Conservation (phyloP, 2,329 filamentous ascomycete species). For the Aspergillus awamori region DNA sequence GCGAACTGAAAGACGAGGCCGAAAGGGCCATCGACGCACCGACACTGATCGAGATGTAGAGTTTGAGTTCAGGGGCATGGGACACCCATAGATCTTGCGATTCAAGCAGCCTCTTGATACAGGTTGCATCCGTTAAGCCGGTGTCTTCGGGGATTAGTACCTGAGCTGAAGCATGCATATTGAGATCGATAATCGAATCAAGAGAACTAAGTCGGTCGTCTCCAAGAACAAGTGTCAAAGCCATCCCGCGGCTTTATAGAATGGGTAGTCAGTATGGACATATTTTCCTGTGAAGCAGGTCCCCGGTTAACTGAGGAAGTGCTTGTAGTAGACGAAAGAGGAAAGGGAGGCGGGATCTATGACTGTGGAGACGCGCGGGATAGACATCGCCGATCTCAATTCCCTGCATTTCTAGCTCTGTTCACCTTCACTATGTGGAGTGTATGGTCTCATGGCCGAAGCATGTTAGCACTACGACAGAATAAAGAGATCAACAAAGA, state of each 20-base stretch:
- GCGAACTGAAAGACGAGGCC: conserved; percentile 17
- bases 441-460: background rate
- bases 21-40: conserved; percentile 2
- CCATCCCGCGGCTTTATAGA: conserved; percentile 21
- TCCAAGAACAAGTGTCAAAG: conserved; percentile 27
- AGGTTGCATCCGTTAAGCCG: background rate
- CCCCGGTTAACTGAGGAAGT: background rate
- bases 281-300: background rate
- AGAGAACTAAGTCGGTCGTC: conserved; percentile 15
- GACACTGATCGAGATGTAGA: conserved; percentile 30
- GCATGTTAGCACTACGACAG: background rate
- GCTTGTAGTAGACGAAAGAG: background rate
- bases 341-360: background rate
- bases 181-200: conserved; percentile 23
- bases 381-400: background rate
- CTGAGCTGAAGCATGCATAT: conserved; percentile 23
- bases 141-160: conserved; percentile 10
- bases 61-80: conserved; percentile 30
- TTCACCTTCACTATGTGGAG: background rate
- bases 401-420: too few species aligned
- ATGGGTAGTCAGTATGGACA: background rate
- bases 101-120: conserved; percentile 12
- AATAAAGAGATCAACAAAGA: background rate
- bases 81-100: conserved; percentile 31
- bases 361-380: background rate